Evolutionary conservation across 2,329 filamentous ascomycete species (phyloP).

Genomic region (Paecilomyces formosus): DNA sequence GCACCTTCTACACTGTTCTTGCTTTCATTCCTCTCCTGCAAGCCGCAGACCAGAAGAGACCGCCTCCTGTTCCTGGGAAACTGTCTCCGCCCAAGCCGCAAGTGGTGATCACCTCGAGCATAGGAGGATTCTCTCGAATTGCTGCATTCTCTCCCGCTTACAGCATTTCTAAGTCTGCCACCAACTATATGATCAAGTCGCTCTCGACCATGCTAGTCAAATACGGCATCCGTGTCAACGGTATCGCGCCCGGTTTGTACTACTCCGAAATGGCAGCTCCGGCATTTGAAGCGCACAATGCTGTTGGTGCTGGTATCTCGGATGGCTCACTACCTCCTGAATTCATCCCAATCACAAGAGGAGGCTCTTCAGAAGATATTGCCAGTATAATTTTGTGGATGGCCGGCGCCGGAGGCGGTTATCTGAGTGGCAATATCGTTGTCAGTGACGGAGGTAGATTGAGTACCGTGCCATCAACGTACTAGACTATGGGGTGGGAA

Average conservation of each 20-base stretch:
- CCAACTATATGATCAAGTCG: conserved; percentile 44
- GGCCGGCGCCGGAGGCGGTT: conserved; percentile 57
- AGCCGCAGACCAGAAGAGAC: conserved; percentile 33
- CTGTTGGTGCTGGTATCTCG: conserved; percentile 23
- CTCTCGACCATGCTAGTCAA: conserved; percentile 35
- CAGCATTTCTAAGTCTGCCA: conserved; percentile 39
- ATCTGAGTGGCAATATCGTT: conserved; percentile 57
- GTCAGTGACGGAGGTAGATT: conserved; percentile 58
- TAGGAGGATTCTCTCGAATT: conserved; percentile 37
- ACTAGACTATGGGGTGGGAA: background rate
- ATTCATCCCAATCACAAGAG: conserved; percentile 51
- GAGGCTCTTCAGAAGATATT: conserved; percentile 57
- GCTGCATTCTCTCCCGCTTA: conserved; percentile 37
- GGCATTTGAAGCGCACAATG: conserved; percentile 37
- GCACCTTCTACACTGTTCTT: conserved; percentile 33
- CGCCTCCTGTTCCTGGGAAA: conserved; percentile 18
- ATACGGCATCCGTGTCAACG: conserved; percentile 42
- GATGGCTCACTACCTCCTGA: conserved; percentile 35
- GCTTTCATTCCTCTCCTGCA: conserved; percentile 37
- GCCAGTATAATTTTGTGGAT: conserved; percentile 59
- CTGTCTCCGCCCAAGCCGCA: conserved; percentile 31
- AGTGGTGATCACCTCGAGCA: conserved; percentile 41
- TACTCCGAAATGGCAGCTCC: conserved; percentile 53
- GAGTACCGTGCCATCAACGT: conserved; percentile 12
- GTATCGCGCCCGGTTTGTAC: conserved; percentile 48